phyloP scores from a whole-genome alignment of 805 yeast species.

The Komagataella ulmi region DNA sequence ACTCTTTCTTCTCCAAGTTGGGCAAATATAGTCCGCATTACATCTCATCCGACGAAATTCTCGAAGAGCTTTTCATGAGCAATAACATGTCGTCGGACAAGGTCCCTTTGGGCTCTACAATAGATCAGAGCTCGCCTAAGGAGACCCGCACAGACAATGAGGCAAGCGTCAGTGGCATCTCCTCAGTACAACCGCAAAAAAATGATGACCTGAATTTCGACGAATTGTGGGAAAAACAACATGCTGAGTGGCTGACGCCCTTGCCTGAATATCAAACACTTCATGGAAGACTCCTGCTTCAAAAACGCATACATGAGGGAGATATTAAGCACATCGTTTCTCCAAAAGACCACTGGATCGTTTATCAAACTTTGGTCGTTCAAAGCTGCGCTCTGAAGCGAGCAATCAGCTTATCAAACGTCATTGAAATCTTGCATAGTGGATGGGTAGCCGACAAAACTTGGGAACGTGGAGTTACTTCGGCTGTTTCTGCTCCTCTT shows the following conservation, averaged over 20 bases:
- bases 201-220: conserved; percentile 25
- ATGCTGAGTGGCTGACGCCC: conserved; percentile 53
- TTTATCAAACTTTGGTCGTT: conserved; percentile 60
- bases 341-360: conserved; percentile 39
- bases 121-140: not conserved
- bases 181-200: conserved; percentile 24
- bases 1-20: not conserved
- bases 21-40: not conserved
- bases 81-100: not conserved
- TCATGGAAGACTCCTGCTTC: conserved; percentile 12
- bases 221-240: conserved; percentile 46
- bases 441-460: conserved; percentile 78
- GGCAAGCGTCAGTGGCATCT: not conserved
- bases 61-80: not conserved
- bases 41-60: not conserved
- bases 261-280: conserved; percentile 11
- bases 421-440: conserved; percentile 55
- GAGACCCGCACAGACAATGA: not conserved
- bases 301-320: conserved; percentile 9
- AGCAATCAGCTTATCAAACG: conserved; percentile 65
- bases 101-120: not conserved
- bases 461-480: conserved; percentile 32
- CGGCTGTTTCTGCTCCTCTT: not conserved
- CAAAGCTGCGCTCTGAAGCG: conserved; percentile 53
- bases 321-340: conserved; percentile 17